Evolutionary conservation across 257 asterid genomes (phyloP).

Genomic region (Forsythia viridissima): DNA sequence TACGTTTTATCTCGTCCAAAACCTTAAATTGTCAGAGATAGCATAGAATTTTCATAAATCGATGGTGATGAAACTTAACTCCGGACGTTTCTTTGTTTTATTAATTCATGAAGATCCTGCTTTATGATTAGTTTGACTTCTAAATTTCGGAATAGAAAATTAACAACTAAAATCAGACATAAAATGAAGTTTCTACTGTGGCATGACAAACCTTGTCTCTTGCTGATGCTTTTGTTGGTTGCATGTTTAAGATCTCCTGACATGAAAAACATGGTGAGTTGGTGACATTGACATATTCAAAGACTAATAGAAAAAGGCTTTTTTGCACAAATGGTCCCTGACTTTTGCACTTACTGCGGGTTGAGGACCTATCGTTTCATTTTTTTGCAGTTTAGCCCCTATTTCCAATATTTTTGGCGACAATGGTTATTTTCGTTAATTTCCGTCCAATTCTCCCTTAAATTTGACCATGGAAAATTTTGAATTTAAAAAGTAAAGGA

Average conservation of each 20-base stretch:
- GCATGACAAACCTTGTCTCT: constrained; percentile 37
- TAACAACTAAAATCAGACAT: constrained; percentile 17
- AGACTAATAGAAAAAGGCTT: not conserved
- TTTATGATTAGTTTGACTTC: not conserved
- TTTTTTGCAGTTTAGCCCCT: too few relatives aligned
- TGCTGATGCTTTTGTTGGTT: constrained; percentile 36
- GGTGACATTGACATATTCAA: constrained; percentile 34
- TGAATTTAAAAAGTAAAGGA: too few relatives aligned
- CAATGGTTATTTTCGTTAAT: too few relatives aligned
- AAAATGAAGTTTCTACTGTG: constrained; percentile 8
- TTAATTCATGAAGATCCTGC: too few relatives aligned
- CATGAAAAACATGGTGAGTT: constrained; percentile 30
- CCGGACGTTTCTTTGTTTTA: not conserved
- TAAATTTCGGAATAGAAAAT: not conserved
- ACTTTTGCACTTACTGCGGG: too few relatives aligned
- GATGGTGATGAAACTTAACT: not conserved
- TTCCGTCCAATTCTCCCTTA: too few relatives aligned
- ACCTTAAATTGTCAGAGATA: not conserved
- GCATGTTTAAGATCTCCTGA: constrained; percentile 31
- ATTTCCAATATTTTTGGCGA: too few relatives aligned
- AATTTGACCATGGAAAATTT: too few relatives aligned
- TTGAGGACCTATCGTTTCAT: too few relatives aligned
- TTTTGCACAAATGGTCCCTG: too few relatives aligned
- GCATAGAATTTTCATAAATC: not conserved
- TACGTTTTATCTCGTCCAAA: constrained; percentile 20